These are phyloP conservation scores for Curvularia sp. DNA, from an alignment of 2,329 filamentous ascomycete genomes.

Conservation along the genomic window DNA sequence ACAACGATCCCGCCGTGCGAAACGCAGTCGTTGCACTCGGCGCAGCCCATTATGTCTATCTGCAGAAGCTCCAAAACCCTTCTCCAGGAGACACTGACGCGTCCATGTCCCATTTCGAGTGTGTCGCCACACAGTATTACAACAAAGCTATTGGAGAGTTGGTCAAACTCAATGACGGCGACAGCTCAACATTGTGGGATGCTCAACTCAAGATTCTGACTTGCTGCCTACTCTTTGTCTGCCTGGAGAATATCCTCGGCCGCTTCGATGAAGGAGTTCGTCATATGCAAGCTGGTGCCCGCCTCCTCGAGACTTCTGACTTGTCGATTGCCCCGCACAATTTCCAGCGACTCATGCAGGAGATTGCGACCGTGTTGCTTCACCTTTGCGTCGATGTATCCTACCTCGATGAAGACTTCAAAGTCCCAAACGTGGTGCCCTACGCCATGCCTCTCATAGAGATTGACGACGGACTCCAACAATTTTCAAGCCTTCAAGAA, in stretches of 20 bases:
- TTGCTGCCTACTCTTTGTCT: slow-evolving; percentile 21
- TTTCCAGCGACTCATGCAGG: slow-evolving; percentile 10
- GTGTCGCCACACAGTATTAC: slow-evolving; percentile 10
- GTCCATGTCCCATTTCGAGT: slow-evolving; percentile 12
- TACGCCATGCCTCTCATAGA: slow-evolving; percentile 12
- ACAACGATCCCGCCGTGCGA: slow-evolving; percentile 14
- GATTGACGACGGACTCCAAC: slow-evolving; percentile 2
- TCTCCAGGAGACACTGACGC: neutral
- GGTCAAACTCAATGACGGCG: neutral
- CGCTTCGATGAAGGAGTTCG: slow-evolving; percentile 14
- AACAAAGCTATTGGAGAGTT: slow-evolving; percentile 18
- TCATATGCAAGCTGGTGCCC: slow-evolving; percentile 18
- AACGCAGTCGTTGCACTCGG: slow-evolving; percentile 16
- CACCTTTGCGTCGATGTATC: slow-evolving; percentile 16
- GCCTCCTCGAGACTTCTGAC: slow-evolving; percentile 11
- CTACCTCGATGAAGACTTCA: slow-evolving; percentile 7
- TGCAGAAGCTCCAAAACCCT: slow-evolving; percentile 10
- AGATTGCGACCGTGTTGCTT: slow-evolving; percentile 16
- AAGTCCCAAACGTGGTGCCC: slow-evolving; percentile 11
- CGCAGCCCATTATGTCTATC: slow-evolving; percentile 16
- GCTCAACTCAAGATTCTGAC: slow-evolving; percentile 8
- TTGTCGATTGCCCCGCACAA: slow-evolving; percentile 5
- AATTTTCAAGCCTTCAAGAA: slow-evolving; percentile 1
- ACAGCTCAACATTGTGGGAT: neutral
- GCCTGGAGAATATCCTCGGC: slow-evolving; percentile 17